A percentile compares a stretch with the other conserved stretches of the same genome.
phyloP scores from a whole-genome alignment of 495 filamentous ascomycete species.

The Talaromyces adpressus region DNA sequence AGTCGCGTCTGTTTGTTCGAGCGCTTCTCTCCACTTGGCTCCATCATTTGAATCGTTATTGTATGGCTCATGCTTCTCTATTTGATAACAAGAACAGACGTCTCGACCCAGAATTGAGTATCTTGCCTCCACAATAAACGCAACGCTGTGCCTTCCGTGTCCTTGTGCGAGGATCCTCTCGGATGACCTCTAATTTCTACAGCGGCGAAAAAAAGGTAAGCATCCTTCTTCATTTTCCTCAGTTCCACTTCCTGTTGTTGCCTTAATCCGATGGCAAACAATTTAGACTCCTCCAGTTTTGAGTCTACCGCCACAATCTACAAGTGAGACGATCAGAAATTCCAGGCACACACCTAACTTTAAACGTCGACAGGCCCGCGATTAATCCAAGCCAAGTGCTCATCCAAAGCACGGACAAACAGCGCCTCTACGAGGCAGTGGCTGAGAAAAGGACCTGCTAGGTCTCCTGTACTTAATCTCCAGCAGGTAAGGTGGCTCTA shows the following conservation, averaged over 20 bases:
- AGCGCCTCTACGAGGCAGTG: neutral
- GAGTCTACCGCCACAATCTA: neutral
- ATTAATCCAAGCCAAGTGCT: neutral
- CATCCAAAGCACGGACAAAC: neutral
- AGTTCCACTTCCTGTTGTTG: slow-evolving; percentile 1
- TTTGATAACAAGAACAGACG: neutral
- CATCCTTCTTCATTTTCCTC: neutral
- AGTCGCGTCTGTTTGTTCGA: neutral
- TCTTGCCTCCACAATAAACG: neutral
- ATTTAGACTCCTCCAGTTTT: neutral
- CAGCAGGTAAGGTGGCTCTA: slow-evolving; percentile 3
- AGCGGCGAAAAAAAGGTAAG: neutral
- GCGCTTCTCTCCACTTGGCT: neutral
- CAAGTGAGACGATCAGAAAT: neutral
- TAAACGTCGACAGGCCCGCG: neutral
- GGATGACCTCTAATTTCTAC: neutral
- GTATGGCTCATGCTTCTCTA: neutral
- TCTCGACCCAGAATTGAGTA: neutral
- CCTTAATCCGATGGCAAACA: neutral
- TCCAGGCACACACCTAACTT: neutral
- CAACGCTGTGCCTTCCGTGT: neutral
- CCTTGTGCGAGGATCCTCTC: neutral
- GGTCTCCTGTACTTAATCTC: neutral
- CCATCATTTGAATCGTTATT: neutral
- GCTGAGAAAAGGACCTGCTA: neutral